Percentiles rank a stretch among this genome's conserved stretches.
These are phyloP conservation scores for Entonaema liquescens DNA, from an alignment of 495 filamentous ascomycete species.

Conservation along the genomic window DNA sequence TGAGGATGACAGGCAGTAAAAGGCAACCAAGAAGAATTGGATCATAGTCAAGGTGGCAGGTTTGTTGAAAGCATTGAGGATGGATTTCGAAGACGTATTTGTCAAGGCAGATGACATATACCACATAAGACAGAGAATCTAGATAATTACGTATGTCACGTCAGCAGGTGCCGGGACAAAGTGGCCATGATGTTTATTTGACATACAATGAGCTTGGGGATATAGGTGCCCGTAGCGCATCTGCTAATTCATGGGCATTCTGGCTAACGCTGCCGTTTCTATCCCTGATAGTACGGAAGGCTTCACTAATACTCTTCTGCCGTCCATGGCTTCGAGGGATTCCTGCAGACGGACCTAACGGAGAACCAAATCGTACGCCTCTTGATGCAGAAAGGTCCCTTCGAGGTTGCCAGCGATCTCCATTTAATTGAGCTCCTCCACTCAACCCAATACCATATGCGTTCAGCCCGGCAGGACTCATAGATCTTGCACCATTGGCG, in stretches of 20 bases:
- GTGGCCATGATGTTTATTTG: conserved; percentile 22
- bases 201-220: conserved; percentile 87
- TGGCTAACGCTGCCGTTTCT: conserved; percentile 84
- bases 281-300: conserved; percentile 79
- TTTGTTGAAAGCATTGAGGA: conserved; percentile 90
- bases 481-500: conserved; percentile 42
- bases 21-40: conserved; percentile 93
- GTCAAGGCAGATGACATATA: conserved; percentile 94
- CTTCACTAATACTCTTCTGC: conserved; percentile 86
- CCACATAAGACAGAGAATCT: conserved; percentile 88
- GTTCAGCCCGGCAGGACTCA: conserved; percentile 50
- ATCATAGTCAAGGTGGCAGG: conserved; percentile 93
- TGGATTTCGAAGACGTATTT: conserved; percentile 97
- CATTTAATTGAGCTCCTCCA: conserved; percentile 44
- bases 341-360: conserved; percentile 47
- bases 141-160: conserved; percentile 23
- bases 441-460: conserved; percentile 46
- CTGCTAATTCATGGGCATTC: conserved; percentile 91
- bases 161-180: conserved; percentile 20
- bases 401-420: conserved; percentile 62
- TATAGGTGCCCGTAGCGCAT: conserved; percentile 87
- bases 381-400: conserved; percentile 55
- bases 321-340: conserved; percentile 62
- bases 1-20: conserved; percentile 83
- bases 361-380: conserved; percentile 57